Conservation (phyloP, 2,329 filamentous ascomycete genomes). For the Aspergillus viridinutans region DNA sequence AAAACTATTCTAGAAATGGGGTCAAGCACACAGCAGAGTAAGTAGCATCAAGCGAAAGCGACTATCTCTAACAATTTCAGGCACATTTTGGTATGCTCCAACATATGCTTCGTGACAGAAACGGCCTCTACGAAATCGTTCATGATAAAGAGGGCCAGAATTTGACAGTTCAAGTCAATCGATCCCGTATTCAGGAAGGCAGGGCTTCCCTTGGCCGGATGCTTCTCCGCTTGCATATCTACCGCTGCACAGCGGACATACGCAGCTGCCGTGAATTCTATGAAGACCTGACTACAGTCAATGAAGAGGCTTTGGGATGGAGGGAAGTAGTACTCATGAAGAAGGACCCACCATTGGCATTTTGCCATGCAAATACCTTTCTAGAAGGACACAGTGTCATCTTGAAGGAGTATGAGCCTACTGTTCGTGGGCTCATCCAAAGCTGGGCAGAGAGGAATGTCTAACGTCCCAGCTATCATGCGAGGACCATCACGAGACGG, state of each 20-base stretch:
- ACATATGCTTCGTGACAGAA: conserved; percentile 52
- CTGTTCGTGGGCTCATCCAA: conserved; percentile 48
- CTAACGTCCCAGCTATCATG: background rate
- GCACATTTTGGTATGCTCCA: conserved; percentile 61
- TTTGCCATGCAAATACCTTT: conserved; percentile 61
- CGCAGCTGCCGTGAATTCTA: conserved; percentile 53
- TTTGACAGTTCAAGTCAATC: conserved; percentile 7
- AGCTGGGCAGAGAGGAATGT: conserved; percentile 41
- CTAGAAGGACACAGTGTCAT: conserved; percentile 38
- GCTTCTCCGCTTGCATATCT: conserved; percentile 58
- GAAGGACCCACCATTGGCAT: conserved; percentile 51
- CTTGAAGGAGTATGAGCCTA: conserved; percentile 57
- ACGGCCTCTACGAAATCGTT: conserved; percentile 50
- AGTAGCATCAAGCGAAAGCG: background rate
- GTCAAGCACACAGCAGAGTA: conserved; percentile 15
- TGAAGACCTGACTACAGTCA: conserved; percentile 53
- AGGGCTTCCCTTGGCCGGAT: conserved; percentile 57
- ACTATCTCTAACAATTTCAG: conserved; percentile 25
- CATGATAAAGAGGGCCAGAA: conserved; percentile 39
- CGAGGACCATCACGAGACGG: no score
- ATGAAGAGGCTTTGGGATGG: conserved; percentile 50
- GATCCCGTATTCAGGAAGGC: conserved; percentile 37
- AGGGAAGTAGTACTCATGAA: conserved; percentile 54
- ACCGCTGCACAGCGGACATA: conserved; percentile 59
- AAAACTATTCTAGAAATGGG: conserved; percentile 10